Conservation (phyloP, 805 yeast genomes). For the Myxozyma geophila region DNA sequence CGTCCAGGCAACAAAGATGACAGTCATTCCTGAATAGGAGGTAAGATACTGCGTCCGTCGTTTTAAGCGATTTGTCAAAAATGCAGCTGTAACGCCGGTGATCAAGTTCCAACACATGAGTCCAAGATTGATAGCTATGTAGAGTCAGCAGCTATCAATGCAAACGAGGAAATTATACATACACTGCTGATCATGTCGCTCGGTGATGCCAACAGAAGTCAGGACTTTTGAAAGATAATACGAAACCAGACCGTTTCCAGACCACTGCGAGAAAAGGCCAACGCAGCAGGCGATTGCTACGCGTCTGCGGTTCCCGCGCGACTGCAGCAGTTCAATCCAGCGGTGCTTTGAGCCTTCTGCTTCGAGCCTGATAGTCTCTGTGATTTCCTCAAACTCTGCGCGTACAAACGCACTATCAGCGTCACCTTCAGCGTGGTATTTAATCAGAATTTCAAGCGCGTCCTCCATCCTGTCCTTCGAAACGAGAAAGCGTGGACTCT, state of each 20-base stretch:
- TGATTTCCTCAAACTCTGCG: constrained; percentile 25
- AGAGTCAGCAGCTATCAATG: neutral
- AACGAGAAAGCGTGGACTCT: constrained; percentile 54
- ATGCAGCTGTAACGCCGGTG: constrained; percentile 42
- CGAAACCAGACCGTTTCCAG: constrained; percentile 57
- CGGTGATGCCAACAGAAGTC: constrained; percentile 58
- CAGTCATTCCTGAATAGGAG: constrained; percentile 44
- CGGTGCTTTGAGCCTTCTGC: constrained; percentile 36
- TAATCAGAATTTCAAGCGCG: constrained; percentile 51
- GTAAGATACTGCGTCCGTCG: constrained; percentile 36
- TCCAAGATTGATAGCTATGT: constrained; percentile 57
- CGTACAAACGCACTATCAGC: constrained; percentile 38
- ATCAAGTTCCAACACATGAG: constrained; percentile 55
- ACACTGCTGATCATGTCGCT: constrained; percentile 47
- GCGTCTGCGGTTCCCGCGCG: constrained; percentile 51
- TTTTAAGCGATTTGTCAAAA: constrained; percentile 42
- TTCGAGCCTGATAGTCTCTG: constrained; percentile 13
- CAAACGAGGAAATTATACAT: neutral
- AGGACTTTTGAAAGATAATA: constrained; percentile 59
- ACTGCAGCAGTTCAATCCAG: constrained; percentile 33
- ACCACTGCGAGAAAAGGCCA: constrained; percentile 51
- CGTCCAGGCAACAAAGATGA: constrained; percentile 44
- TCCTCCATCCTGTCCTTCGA: constrained; percentile 50
- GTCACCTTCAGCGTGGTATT: constrained; percentile 51
- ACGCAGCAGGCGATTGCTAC: constrained; percentile 45